These are phyloP conservation scores for Neovahlkampfia damariscottae DNA, from an alignment of 78 protist species.

Conservation along the genomic window DNA sequence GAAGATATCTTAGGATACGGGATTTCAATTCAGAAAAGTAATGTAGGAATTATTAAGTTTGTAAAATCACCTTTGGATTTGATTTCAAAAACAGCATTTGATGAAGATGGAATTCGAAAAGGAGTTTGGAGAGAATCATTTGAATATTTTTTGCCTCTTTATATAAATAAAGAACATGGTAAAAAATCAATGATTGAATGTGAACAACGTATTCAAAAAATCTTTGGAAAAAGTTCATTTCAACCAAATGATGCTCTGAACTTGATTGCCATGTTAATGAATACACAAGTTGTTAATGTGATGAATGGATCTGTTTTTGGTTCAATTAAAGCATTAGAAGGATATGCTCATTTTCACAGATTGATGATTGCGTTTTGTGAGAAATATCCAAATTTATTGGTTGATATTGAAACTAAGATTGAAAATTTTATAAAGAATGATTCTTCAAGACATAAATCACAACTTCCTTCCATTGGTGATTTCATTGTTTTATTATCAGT, in stretches of 20 bases:
- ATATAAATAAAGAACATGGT: not conserved
- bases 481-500: not conserved
- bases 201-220: not conserved
- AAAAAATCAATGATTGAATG: not conserved
- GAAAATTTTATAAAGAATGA: not conserved
- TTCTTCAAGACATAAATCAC: not conserved
- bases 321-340: not conserved
- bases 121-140: not conserved
- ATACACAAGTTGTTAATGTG: not conserved
- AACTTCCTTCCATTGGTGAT: not conserved
- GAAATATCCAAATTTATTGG: not conserved
- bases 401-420: not conserved
- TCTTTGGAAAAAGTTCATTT: not conserved
- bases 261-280: not conserved
- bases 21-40: not conserved
- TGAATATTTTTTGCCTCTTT: not conserved
- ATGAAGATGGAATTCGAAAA: not conserved
- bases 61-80: not conserved
- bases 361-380: not conserved
- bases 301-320: not conserved
- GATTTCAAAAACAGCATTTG: not conserved
- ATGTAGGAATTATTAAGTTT: not conserved
- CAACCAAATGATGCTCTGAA: not conserved
- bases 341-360: not conserved
- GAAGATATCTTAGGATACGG: not conserved